Conservation (phyloP, 2,329 filamentous ascomycete species). For the Trichoderma arundinaceum region DNA sequence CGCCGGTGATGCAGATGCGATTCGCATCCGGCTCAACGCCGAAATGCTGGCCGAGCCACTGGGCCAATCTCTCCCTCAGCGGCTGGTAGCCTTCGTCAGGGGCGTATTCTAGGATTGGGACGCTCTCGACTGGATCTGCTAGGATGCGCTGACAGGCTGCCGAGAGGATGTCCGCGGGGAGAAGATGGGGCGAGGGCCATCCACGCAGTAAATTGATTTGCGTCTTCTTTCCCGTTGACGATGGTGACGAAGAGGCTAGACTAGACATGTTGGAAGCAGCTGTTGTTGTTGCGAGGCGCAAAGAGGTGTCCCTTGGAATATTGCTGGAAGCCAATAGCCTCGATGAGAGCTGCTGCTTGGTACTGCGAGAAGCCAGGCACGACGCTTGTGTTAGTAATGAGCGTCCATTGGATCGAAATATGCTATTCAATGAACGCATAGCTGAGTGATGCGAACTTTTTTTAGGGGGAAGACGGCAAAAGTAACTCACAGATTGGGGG, state of each 20-base stretch:
- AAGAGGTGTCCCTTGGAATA: not conserved
- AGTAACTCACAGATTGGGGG: not conserved
- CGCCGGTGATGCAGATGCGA: constrained; percentile 81
- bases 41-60: constrained; percentile 73
- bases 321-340: not conserved
- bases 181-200: constrained; percentile 67
- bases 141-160: constrained; percentile 66
- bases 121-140: constrained; percentile 61
- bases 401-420: not conserved
- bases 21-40: constrained; percentile 50
- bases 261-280: not conserved
- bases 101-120: constrained; percentile 76
- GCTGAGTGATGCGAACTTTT: not conserved
- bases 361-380: not conserved
- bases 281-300: not conserved
- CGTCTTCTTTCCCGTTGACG: constrained; percentile 38
- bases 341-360: not conserved
- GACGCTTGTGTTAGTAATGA: constrained; percentile 2
- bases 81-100: constrained; percentile 75
- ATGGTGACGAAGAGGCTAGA: constrained; percentile 16
- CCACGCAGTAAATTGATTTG: constrained; percentile 70
- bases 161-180: constrained; percentile 68
- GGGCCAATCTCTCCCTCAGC: constrained; percentile 70
- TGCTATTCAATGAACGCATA: constrained; percentile 2
- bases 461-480: not conserved